phyloP scores from a whole-genome alignment of 78 protist genomes.

The Dictyostelium intermedium region DNA sequence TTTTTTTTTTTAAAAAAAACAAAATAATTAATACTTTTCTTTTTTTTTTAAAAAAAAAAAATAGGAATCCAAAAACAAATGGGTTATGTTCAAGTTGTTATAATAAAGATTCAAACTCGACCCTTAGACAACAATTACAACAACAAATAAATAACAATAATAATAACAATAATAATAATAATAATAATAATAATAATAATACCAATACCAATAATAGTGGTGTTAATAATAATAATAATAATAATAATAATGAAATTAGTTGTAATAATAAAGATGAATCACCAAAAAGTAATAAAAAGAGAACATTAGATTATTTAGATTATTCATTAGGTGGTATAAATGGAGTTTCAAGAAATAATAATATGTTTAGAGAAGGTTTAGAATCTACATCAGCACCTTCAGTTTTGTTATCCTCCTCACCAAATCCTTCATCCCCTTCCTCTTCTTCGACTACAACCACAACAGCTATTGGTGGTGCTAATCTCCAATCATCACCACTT shows the following conservation, averaged over 20 bases:
- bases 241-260: background rate
- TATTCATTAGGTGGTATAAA: background rate
- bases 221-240: background rate
- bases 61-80: slow-evolving; percentile 45
- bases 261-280: background rate
- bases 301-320: slow-evolving; percentile 9
- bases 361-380: background rate
- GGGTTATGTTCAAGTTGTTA: slow-evolving; percentile 71
- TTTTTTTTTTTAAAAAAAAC: background rate
- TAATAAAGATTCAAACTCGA: slow-evolving; percentile 13
- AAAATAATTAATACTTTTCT: background rate
- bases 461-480: background rate
- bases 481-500: background rate
- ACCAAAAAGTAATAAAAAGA: slow-evolving; percentile 16
- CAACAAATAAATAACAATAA: slow-evolving; percentile 17
- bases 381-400: background rate
- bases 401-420: background rate
- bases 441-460: background rate
- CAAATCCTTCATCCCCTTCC: background rate
- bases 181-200: background rate
- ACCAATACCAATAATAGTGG: background rate
- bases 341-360: background rate
- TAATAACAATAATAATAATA: background rate
- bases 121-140: slow-evolving; percentile 9
- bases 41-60: background rate